Percentiles rank a stretch among this genome's conserved stretches.
These are phyloP conservation scores for Grosmannia serpens DNA, from an alignment of 2,329 filamentous ascomycete species.

Conservation along the genomic window DNA sequence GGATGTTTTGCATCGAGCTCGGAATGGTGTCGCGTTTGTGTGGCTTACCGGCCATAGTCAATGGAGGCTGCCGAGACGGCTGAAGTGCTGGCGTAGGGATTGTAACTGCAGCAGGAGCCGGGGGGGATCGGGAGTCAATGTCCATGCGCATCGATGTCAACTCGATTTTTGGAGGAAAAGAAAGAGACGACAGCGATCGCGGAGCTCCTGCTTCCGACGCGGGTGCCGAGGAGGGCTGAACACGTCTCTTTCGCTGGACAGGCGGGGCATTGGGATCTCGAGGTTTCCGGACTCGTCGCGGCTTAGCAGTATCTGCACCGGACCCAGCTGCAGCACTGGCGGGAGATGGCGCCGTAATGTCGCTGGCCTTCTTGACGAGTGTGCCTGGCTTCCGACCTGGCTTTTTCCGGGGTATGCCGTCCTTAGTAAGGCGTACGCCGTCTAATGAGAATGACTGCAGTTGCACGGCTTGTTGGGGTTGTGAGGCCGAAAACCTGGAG, in stretches of 20 bases:
- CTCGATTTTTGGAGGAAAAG: slow-evolving; percentile 20
- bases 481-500: slow-evolving; percentile 20
- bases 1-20: slow-evolving; percentile 42
- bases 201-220: not conserved
- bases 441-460: slow-evolving; percentile 19
- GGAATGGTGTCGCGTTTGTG: slow-evolving; percentile 40
- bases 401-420: slow-evolving; percentile 50
- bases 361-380: slow-evolving; percentile 15
- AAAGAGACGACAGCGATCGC: slow-evolving; percentile 6
- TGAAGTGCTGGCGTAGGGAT: slow-evolving; percentile 10
- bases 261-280: slow-evolving; percentile 48
- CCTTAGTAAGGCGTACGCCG: slow-evolving; percentile 41
- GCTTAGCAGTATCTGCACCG: slow-evolving; percentile 29
- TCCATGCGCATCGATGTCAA: slow-evolving; percentile 25
- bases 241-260: slow-evolving; percentile 43
- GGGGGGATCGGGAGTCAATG: slow-evolving; percentile 18
- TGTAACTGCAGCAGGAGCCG: slow-evolving; percentile 5
- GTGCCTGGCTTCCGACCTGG: slow-evolving; percentile 54
- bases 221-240: slow-evolving; percentile 15
- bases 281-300: slow-evolving; percentile 43
- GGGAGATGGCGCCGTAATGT: slow-evolving; percentile 16
- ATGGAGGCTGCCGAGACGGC: slow-evolving; percentile 8
- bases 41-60: slow-evolving; percentile 27
- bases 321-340: slow-evolving; percentile 22
- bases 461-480: slow-evolving; percentile 12